Conservation (phyloP, 1,284 basidiomycete species). For the Meripilus lineatus region DNA sequence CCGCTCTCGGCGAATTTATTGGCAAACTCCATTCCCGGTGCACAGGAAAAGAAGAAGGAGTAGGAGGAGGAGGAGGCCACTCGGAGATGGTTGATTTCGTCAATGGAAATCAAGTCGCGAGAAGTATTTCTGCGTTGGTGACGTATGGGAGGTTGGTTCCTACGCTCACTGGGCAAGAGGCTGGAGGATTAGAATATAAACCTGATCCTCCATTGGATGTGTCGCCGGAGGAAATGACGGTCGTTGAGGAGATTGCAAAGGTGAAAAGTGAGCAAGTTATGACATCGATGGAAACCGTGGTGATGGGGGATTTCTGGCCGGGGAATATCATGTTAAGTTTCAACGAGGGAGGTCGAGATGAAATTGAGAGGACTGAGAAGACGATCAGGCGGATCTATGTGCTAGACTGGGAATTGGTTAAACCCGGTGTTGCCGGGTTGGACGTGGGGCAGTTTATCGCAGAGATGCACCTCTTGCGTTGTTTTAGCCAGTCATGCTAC, state of each 20-base stretch:
- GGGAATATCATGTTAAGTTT: slow-evolving; percentile 46
- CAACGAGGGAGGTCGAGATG: slow-evolving; percentile 15
- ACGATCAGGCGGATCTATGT: slow-evolving; percentile 38
- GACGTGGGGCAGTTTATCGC: slow-evolving; percentile 59
- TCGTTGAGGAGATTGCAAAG: slow-evolving; percentile 31
- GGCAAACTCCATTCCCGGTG: slow-evolving; percentile 42
- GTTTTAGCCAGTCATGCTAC: slow-evolving; percentile 36
- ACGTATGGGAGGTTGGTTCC: slow-evolving; percentile 46
- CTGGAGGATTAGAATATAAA: slow-evolving; percentile 10
- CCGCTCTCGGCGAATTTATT: slow-evolving; percentile 47
- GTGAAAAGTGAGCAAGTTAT: slow-evolving; percentile 31
- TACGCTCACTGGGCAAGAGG: slow-evolving; percentile 35
- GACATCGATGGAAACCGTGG: slow-evolving; percentile 30
- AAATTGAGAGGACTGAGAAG: slow-evolving; percentile 13
- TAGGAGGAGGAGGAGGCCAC: slow-evolving; percentile 12
- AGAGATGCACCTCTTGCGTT: slow-evolving; percentile 44
- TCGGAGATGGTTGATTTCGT: slow-evolving; percentile 31
- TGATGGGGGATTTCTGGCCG: slow-evolving; percentile 65
- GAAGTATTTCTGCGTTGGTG: slow-evolving; percentile 35
- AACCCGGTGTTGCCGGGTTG: slow-evolving; percentile 43
- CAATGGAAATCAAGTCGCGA: slow-evolving; percentile 36
- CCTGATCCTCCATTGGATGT: slow-evolving; percentile 38
- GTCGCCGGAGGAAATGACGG: slow-evolving; percentile 30
- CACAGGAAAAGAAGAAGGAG: slow-evolving; percentile 14
- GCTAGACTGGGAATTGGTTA: slow-evolving; percentile 58